phyloP scores from a whole-genome alignment of 495 filamentous ascomycete genomes.

The Neurospora tetrasperma region DNA sequence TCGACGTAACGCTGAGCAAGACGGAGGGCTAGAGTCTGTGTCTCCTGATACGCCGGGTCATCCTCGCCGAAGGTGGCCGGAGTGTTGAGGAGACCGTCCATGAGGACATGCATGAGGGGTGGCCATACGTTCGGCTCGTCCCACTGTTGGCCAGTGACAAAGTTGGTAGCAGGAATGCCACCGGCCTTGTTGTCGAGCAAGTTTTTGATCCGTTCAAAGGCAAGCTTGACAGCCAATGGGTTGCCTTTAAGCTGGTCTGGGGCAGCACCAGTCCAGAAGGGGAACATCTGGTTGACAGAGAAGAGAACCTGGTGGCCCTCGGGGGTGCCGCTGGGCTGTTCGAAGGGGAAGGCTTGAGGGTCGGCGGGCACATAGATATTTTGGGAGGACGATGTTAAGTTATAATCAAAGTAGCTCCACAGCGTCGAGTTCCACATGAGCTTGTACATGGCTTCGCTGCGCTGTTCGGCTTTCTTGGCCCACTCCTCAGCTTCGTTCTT shows the following conservation, averaged over 20 bases:
- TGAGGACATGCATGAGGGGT: slow-evolving; percentile 35
- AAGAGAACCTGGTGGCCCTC: slow-evolving; percentile 33
- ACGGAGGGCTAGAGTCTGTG: slow-evolving; percentile 28
- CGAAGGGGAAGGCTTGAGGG: slow-evolving; percentile 20
- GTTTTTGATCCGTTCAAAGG: slow-evolving; percentile 25
- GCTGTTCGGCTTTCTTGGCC: slow-evolving; percentile 21
- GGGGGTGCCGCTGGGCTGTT: slow-evolving; percentile 22
- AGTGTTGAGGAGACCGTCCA: slow-evolving; percentile 36
- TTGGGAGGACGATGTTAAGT: slow-evolving; percentile 33
- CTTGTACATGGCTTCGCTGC: slow-evolving; percentile 34
- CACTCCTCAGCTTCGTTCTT: slow-evolving; percentile 21
- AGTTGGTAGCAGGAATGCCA: slow-evolving; percentile 36
- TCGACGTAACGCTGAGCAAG: slow-evolving; percentile 41
- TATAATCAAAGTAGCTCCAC: slow-evolving; percentile 42
- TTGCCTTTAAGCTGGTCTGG: slow-evolving; percentile 32
- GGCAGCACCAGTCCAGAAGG: slow-evolving; percentile 44
- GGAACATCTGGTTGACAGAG: slow-evolving; percentile 35
- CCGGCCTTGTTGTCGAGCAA: slow-evolving; percentile 29
- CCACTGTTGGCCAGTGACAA: slow-evolving; percentile 40
- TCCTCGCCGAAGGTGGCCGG: slow-evolving; percentile 34
- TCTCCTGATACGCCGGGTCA: slow-evolving; percentile 32
- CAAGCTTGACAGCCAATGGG: slow-evolving; percentile 33
- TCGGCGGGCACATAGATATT: slow-evolving; percentile 31
- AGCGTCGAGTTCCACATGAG: slow-evolving; percentile 40
- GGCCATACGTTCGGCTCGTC: slow-evolving; percentile 45